Percentiles rank a stretch among this genome's conserved stretches.
Evolutionary conservation across 139 green algal genomes (phyloP).

Genomic region (Closterium sp.): DNA sequence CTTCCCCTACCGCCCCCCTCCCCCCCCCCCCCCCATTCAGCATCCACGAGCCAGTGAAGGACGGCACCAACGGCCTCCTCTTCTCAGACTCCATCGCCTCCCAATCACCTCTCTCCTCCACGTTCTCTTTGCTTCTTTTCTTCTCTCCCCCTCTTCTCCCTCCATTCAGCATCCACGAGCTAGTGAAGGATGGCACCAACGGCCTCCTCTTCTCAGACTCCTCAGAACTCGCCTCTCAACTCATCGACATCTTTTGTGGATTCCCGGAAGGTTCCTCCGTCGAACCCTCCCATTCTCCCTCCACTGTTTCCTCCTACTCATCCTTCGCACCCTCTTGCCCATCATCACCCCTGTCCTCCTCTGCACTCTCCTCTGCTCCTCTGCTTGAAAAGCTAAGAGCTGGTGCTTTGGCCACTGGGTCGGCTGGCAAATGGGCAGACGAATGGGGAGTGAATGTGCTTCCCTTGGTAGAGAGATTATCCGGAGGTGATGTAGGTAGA

Average conservation of each 20-base stretch:
- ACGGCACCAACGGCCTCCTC: constrained; percentile 45
- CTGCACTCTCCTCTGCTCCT: too few relatives aligned
- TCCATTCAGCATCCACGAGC: constrained; percentile 42
- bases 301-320: too few relatives aligned
- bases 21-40: neutral
- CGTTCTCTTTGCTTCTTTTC: neutral
- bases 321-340: too few relatives aligned
- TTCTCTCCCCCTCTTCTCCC: neutral
- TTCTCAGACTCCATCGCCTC: constrained; percentile 49
- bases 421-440: too few relatives aligned
- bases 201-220: constrained; percentile 49
- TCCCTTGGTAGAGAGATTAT: neutral
- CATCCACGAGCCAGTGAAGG: constrained; percentile 46
- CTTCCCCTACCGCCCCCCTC: neutral
- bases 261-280: constrained; percentile 6
- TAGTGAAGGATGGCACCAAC: constrained; percentile 46
- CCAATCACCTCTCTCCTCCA: neutral
- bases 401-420: too few relatives aligned
- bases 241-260: constrained; percentile 27
- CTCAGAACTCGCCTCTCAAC: constrained; percentile 29
- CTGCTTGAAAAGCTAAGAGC: too few relatives aligned
- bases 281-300: neutral
- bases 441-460: too few relatives aligned
- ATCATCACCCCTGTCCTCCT: too few relatives aligned
- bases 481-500: neutral